These are phyloP conservation scores for Penicillium sp. DNA, from an alignment of 2,329 filamentous ascomycete species.

Conservation along the genomic window DNA sequence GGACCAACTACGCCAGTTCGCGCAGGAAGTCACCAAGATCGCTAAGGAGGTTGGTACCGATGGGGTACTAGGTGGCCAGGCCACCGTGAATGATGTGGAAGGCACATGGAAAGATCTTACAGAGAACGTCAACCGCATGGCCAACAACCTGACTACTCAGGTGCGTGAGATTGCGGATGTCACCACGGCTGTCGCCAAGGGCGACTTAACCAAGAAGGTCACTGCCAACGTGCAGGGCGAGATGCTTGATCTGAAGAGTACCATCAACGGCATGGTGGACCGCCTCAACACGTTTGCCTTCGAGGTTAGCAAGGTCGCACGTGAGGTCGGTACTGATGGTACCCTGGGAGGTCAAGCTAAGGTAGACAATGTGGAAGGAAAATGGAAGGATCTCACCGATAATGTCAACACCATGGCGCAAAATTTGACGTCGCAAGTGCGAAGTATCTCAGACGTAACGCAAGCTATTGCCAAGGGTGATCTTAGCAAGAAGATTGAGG, in stretches of 20 bases:
- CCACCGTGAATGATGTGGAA: slow-evolving; percentile 91
- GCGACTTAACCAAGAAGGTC: slow-evolving; percentile 94
- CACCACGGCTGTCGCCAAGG: slow-evolving; percentile 89
- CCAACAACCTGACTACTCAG: slow-evolving; percentile 95
- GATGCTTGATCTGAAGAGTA: slow-evolving; percentile 92
- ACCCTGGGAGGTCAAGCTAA: slow-evolving; percentile 62
- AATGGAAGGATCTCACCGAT: slow-evolving; percentile 65
- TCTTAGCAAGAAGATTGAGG: slow-evolving; percentile 93
- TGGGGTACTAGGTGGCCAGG: slow-evolving; percentile 88
- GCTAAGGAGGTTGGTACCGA: slow-evolving; percentile 96
- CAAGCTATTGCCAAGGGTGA: slow-evolving; percentile 94
- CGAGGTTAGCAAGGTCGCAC: slow-evolving; percentile 64
- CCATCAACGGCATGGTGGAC: slow-evolving; percentile 69
- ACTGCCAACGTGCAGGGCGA: slow-evolving; percentile 90
- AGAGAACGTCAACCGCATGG: slow-evolving; percentile 96
- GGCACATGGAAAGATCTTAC: slow-evolving; percentile 97
- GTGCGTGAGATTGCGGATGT: slow-evolving; percentile 97
- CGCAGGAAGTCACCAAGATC: slow-evolving; percentile 93
- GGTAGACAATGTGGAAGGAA: slow-evolving; percentile 63
- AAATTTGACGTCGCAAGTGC: slow-evolving; percentile 66
- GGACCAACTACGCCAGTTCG: slow-evolving; percentile 93
- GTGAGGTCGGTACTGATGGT: slow-evolving; percentile 63
- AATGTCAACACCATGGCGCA: slow-evolving; percentile 67
- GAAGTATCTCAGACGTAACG: slow-evolving; percentile 89
- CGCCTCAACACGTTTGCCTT: slow-evolving; percentile 62